Evolutionary conservation across 2,329 filamentous ascomycete species (phyloP).

Genomic region (Aureobasidium sp.): DNA sequence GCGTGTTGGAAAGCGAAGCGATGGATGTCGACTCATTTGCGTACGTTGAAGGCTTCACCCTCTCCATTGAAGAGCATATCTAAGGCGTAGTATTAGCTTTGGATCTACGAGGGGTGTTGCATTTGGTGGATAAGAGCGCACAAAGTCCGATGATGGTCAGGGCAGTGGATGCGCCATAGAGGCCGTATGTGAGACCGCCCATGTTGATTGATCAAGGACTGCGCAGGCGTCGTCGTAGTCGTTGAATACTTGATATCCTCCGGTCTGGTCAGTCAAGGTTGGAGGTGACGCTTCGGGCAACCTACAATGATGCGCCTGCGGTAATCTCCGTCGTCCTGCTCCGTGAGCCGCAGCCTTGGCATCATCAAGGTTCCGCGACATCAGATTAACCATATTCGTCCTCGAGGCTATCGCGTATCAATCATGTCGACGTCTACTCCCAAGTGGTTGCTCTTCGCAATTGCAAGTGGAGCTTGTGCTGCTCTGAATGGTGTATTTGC

Average conservation of each 20-base stretch:
- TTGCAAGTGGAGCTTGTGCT: constrained; percentile 69
- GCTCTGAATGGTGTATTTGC: constrained; percentile 79
- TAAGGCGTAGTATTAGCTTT: constrained; percentile 37
- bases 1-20: not conserved
- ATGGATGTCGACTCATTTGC: constrained; percentile 23
- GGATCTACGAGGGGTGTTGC: not conserved
- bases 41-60: constrained; percentile 90
- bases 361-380: constrained; percentile 10
- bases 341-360: not conserved
- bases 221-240: not conserved
- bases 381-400: not conserved
- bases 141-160: constrained; percentile 33
- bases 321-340: not conserved
- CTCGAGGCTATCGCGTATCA: not conserved
- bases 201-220: constrained; percentile 18
- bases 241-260: not conserved
- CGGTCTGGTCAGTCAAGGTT: not conserved
- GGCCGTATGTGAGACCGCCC: constrained; percentile 30
- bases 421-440: constrained; percentile 14
- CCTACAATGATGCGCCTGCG: constrained; percentile 3
- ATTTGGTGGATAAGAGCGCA: constrained; percentile 20
- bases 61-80: constrained; percentile 98
- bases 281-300: constrained; percentile 10
- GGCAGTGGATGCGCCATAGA: constrained; percentile 29
- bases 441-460: constrained; percentile 56